These are phyloP conservation scores for Domatiomyces catenatus DNA, from an alignment of 2,329 filamentous ascomycete genomes.

Conservation along the genomic window DNA sequence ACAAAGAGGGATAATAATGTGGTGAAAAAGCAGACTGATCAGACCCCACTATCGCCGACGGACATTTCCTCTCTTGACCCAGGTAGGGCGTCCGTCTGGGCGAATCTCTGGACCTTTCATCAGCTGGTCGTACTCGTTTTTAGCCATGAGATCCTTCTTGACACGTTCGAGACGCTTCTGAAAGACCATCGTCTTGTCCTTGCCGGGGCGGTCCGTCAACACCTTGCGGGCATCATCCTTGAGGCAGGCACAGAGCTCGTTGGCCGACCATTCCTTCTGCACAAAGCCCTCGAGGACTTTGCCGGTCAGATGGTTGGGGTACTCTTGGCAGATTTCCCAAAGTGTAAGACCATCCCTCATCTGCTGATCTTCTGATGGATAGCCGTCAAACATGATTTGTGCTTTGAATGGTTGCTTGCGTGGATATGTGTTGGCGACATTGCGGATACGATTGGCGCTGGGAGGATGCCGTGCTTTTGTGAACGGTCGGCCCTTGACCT, in stretches of 20 bases:
- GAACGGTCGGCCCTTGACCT: neutral
- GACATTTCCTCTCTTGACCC: conserved; percentile 1
- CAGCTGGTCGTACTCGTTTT: neutral
- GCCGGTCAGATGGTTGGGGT: neutral
- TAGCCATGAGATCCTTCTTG: conserved; percentile 1
- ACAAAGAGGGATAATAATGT: too few species aligned
- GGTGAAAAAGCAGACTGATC: neutral
- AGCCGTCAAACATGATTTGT: neutral
- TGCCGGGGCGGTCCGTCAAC: neutral
- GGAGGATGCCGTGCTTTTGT: neutral
- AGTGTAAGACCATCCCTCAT: neutral
- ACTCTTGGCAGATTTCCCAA: neutral
- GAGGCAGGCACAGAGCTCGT: conserved; percentile 1
- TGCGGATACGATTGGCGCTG: neutral
- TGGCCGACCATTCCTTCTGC: conserved; percentile 1
- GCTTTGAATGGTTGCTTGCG: conserved; percentile 1
- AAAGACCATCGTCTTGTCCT: conserved; percentile 1
- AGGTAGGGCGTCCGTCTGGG: neutral
- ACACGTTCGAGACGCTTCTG: conserved; percentile 1
- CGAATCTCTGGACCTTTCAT: neutral
- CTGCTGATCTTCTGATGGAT: neutral
- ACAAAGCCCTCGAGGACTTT: neutral
- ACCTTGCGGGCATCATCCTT: neutral
- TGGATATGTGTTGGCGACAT: neutral
- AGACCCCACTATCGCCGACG: neutral